These are phyloP conservation scores for Orbilia oligospora DNA, from an alignment of 2,329 filamentous ascomycete genomes.

Conservation along the genomic window DNA sequence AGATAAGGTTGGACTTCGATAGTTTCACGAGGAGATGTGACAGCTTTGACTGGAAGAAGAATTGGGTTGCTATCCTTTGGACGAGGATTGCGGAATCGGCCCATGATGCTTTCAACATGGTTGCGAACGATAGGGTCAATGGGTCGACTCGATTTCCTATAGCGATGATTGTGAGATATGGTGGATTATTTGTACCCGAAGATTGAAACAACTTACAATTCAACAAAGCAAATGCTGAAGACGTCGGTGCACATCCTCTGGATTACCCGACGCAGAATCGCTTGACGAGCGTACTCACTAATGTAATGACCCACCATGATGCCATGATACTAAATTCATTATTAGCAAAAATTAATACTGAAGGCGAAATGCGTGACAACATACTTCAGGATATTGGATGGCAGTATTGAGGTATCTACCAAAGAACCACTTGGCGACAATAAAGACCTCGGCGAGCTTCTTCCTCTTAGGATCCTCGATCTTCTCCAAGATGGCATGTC, in stretches of 20 bases:
- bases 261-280: slow-evolving; percentile 71
- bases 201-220: slow-evolving; percentile 62
- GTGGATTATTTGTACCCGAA: not conserved
- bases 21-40: slow-evolving; percentile 81
- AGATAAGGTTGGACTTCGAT: slow-evolving; percentile 83
- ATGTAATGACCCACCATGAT: slow-evolving; percentile 92
- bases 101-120: slow-evolving; percentile 64
- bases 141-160: slow-evolving; percentile 64
- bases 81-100: slow-evolving; percentile 63
- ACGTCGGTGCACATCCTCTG: slow-evolving; percentile 68
- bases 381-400: slow-evolving; percentile 88
- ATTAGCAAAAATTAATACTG: slow-evolving; percentile 60
- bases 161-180: slow-evolving; percentile 2
- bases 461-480: slow-evolving; percentile 79
- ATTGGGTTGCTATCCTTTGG: slow-evolving; percentile 70
- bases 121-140: slow-evolving; percentile 64
- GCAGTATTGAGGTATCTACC: slow-evolving; percentile 86
- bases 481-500: slow-evolving; percentile 84
- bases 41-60: slow-evolving; percentile 76
- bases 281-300: slow-evolving; percentile 88
- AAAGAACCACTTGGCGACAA: slow-evolving; percentile 93
- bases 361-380: slow-evolving; percentile 42
- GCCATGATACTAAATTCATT: slow-evolving; percentile 69
- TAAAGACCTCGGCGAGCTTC: slow-evolving; percentile 70
- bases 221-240: slow-evolving; percentile 63